These are phyloP conservation scores for Durotheca rogersii DNA, from an alignment of 495 filamentous ascomycete genomes.

Conservation along the genomic window DNA sequence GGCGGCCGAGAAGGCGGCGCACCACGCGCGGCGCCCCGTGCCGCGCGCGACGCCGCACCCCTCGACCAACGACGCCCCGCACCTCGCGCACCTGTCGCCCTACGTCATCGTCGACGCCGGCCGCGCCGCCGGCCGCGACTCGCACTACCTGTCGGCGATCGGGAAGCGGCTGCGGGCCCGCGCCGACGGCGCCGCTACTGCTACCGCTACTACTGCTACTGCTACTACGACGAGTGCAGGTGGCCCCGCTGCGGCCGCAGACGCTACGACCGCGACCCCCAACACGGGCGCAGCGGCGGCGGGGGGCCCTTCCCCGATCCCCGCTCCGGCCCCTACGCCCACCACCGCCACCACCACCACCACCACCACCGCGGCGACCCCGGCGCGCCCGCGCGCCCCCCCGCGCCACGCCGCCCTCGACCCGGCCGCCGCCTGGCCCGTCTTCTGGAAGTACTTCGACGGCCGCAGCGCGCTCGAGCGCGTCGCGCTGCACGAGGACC, in stretches of 20 bases:
- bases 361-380: neutral
- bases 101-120: constrained; percentile 59
- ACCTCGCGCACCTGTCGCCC: constrained; percentile 48
- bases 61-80: constrained; percentile 47
- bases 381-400: neutral
- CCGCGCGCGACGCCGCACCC: constrained; percentile 51
- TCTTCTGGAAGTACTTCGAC: constrained; percentile 80
- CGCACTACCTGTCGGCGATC: constrained; percentile 72
- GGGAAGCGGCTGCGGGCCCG: constrained; percentile 53
- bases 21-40: constrained; percentile 45
- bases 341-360: neutral
- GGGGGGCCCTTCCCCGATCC: constrained; percentile 19
- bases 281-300: constrained; percentile 1
- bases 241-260: neutral
- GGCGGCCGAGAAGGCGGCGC: constrained; percentile 48
- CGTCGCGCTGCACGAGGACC: constrained; percentile 73
- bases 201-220: neutral
- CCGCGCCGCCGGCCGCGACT: constrained; percentile 60
- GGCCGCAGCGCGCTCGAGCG: constrained; percentile 84
- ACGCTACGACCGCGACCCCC: neutral
- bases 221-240: too few species aligned
- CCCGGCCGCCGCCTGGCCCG: constrained; percentile 50
- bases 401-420: constrained; percentile 43
- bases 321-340: constrained; percentile 45
- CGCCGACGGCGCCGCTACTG: constrained; percentile 2